Evolutionary conservation across 192 early-diverging fungal species (phyloP).

Genomic region (Spizellomyces punctatus): DNA sequence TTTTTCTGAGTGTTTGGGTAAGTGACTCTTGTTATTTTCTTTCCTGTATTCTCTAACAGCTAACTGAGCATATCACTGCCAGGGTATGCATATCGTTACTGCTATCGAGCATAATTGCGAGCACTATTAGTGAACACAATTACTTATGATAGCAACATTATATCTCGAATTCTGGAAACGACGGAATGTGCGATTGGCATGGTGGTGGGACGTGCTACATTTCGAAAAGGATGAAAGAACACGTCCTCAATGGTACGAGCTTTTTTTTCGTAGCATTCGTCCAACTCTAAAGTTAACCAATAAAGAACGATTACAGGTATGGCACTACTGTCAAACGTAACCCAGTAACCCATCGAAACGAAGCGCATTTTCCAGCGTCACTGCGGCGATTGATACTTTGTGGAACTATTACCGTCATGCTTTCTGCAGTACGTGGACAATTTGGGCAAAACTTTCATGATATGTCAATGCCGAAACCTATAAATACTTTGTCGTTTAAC

Average conservation of each 20-base stretch:
- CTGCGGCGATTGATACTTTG: slow-evolving; percentile 8
- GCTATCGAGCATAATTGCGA: background rate
- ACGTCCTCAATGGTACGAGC: slow-evolving; percentile 61
- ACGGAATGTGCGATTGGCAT: slow-evolving; percentile 47
- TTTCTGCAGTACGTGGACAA: slow-evolving; percentile 29
- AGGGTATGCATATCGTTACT: too few relatives aligned
- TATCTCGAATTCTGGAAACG: slow-evolving; percentile 71
- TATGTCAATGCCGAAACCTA: slow-evolving; percentile 21
- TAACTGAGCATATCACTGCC: background rate
- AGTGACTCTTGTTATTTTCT: background rate
- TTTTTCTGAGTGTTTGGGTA: slow-evolving; percentile 67
- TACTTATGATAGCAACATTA: slow-evolving; percentile 30
- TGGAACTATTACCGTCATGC: slow-evolving; percentile 45
- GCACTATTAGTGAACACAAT: background rate
- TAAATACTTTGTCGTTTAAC: background rate
- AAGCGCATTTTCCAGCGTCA: slow-evolving; percentile 15
- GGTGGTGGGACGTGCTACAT: slow-evolving; percentile 59
- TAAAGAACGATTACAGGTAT: slow-evolving; percentile 6
- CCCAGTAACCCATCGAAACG: slow-evolving; percentile 14
- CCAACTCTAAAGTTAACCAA: background rate
- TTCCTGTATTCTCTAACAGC: background rate
- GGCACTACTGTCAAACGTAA: slow-evolving; percentile 17
- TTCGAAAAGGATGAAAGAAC: slow-evolving; percentile 53
- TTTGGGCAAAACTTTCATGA: too few relatives aligned
- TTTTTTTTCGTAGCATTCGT: background rate